phyloP scores from a whole-genome alignment of 2,329 filamentous ascomycete genomes.

The Trichoderma sp. region DNA sequence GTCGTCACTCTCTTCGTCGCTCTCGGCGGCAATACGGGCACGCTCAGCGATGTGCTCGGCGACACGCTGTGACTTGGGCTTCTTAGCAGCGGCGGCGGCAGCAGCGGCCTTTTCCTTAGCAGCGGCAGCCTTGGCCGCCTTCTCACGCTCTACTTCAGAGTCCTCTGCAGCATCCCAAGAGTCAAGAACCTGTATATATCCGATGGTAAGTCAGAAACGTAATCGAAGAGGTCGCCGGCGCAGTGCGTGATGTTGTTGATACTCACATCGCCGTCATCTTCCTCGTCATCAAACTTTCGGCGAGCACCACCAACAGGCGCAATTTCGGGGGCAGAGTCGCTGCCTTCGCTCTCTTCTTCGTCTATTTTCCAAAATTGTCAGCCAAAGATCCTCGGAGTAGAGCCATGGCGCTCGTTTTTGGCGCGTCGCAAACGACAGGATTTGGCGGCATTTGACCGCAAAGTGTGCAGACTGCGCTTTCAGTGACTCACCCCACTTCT shows the following conservation, averaged over 20 bases:
- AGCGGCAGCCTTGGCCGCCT: slow-evolving; percentile 81
- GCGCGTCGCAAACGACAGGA: slow-evolving; percentile 6
- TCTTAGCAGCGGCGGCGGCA: slow-evolving; percentile 85
- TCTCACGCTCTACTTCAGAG: slow-evolving; percentile 94
- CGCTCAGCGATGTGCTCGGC: slow-evolving; percentile 70
- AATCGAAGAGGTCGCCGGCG: neutral
- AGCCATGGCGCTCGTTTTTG: slow-evolving; percentile 15
- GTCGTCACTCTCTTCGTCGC: slow-evolving; percentile 60
- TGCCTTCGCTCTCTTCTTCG: slow-evolving; percentile 40
- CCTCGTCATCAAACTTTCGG: slow-evolving; percentile 84
- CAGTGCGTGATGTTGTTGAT: neutral
- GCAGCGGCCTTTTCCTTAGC: slow-evolving; percentile 87
- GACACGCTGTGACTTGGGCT: slow-evolving; percentile 81
- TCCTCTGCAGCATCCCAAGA: slow-evolving; percentile 97
- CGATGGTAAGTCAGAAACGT: neutral
- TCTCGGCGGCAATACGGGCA: slow-evolving; percentile 49
- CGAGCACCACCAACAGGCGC: slow-evolving; percentile 40
- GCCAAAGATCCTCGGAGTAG: neutral
- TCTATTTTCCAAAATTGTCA: neutral
- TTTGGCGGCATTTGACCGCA: neutral
- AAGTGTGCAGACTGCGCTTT: neutral
- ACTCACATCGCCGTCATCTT: slow-evolving; percentile 76
- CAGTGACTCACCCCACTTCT: slow-evolving; percentile 42
- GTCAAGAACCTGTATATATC: slow-evolving; percentile 71
- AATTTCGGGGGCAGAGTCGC: slow-evolving; percentile 37